Evolutionary conservation across 2,329 filamentous ascomycete species (phyloP).

Genomic region (Penicillium polonicum): DNA sequence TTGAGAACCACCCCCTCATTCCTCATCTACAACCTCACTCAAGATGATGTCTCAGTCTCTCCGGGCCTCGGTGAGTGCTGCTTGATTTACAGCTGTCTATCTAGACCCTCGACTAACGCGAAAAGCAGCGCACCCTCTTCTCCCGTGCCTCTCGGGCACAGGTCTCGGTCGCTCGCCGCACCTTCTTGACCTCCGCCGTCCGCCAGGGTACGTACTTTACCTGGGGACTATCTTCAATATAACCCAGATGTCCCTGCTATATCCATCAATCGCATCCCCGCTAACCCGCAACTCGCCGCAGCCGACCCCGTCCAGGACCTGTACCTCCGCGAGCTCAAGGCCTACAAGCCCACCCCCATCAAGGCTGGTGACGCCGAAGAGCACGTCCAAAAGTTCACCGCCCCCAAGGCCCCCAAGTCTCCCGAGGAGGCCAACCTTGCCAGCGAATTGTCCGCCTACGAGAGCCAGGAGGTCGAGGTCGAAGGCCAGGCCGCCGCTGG

Average conservation of each 20-base stretch:
- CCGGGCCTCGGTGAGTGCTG: constrained; percentile 57
- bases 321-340: constrained; percentile 93
- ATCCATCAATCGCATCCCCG: constrained; percentile 8
- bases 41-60: constrained; percentile 62
- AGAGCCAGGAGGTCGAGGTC: constrained; percentile 88
- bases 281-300: constrained; percentile 44
- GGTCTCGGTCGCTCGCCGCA: constrained; percentile 57
- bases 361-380: constrained; percentile 86
- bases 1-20: constrained; percentile 25
- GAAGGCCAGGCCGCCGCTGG: constrained; percentile 74
- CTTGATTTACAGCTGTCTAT: constrained; percentile 1
- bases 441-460: constrained; percentile 89
- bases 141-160: constrained; percentile 60
- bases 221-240: constrained; percentile 13
- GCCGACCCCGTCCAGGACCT: constrained; percentile 97
- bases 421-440: constrained; percentile 94
- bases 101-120: constrained; percentile 12
- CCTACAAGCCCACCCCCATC: constrained; percentile 82
- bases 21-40: constrained; percentile 32
- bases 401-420: constrained; percentile 77
- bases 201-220: constrained; percentile 58
- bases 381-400: constrained; percentile 82
- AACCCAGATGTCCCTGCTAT: background rate
- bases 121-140: constrained; percentile 58
- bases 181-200: constrained; percentile 62